Percentiles rank a stretch among this genome's conserved stretches.
phyloP scores from a whole-genome alignment of 768 basidiomycete genomes.

The Neoboletus magnificus region DNA sequence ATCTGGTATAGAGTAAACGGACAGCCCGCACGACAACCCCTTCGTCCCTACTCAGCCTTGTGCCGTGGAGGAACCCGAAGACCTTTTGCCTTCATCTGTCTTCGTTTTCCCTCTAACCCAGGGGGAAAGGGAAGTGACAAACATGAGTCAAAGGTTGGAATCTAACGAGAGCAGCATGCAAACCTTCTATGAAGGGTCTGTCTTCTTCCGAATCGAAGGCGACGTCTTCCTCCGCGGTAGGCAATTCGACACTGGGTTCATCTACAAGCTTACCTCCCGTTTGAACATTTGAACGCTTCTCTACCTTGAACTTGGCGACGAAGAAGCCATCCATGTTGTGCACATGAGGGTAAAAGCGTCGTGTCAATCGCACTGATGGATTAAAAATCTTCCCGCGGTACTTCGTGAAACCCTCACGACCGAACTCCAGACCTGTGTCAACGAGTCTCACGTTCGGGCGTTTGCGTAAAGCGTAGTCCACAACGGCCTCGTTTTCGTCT shows the following conservation, averaged over 20 bases:
- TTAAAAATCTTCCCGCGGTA: slow-evolving; percentile 91
- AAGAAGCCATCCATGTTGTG: slow-evolving; percentile 99
- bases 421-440: slow-evolving; percentile 90
- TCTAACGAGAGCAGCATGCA: slow-evolving; percentile 25
- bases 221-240: slow-evolving; percentile 30
- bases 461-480: slow-evolving; percentile 95
- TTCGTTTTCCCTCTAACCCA: slow-evolving; percentile 75
- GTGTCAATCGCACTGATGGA: slow-evolving; percentile 72
- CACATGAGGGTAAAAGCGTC: slow-evolving; percentile 93
- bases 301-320: slow-evolving; percentile 98
- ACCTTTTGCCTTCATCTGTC: slow-evolving; percentile 72
- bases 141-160: not conserved
- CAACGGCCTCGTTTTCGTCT: slow-evolving; percentile 97
- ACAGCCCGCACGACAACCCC: slow-evolving; percentile 2
- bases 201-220: slow-evolving; percentile 79
- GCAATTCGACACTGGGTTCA: slow-evolving; percentile 27
- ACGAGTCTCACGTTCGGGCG: slow-evolving; percentile 91
- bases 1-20: slow-evolving; percentile 3
- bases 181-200: slow-evolving; percentile 74
- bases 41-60: slow-evolving; percentile 30
- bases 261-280: slow-evolving; percentile 25
- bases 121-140: slow-evolving; percentile 8
- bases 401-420: slow-evolving; percentile 83
- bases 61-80: slow-evolving; percentile 60
- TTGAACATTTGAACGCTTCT: slow-evolving; percentile 59